phyloP scores from a whole-genome alignment of 2,329 filamentous ascomycete genomes.

The Fusarium pseudocircinatum region DNA sequence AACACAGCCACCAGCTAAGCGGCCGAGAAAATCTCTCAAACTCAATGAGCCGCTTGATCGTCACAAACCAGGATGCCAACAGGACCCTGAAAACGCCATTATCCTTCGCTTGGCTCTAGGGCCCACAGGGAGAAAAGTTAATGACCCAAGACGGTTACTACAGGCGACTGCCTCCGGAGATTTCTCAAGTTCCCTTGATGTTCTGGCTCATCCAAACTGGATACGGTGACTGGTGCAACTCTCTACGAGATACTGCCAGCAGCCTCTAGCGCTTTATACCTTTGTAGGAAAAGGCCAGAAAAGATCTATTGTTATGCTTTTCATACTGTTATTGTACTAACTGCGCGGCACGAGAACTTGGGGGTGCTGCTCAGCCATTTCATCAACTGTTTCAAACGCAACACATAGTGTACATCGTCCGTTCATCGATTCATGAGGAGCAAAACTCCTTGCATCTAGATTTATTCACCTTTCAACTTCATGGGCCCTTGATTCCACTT shows the following conservation, averaged over 20 bases:
- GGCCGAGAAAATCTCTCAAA: conserved; percentile 29
- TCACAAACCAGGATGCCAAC: background rate
- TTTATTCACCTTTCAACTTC: background rate
- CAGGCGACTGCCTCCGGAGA: background rate
- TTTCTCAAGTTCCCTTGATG: background rate
- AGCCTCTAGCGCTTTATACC: background rate
- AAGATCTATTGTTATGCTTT: background rate
- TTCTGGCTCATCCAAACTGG: background rate
- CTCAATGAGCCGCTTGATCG: conserved; percentile 8
- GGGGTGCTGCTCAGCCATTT: background rate
- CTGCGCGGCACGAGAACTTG: background rate
- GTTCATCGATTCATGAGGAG: background rate
- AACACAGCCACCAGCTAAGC: background rate
- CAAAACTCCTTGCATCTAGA: background rate
- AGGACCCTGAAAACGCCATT: conserved; percentile 29
- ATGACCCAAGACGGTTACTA: background rate
- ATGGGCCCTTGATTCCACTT: background rate
- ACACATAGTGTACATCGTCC: background rate
- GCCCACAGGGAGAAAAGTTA: background rate
- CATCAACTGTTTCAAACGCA: background rate
- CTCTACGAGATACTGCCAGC: background rate
- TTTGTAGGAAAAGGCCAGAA: background rate
- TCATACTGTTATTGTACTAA: background rate
- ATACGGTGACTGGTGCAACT: background rate
- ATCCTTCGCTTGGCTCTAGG: background rate